phyloP scores from a whole-genome alignment of 805 yeast species.

The Metschnikowia anglica region DNA sequence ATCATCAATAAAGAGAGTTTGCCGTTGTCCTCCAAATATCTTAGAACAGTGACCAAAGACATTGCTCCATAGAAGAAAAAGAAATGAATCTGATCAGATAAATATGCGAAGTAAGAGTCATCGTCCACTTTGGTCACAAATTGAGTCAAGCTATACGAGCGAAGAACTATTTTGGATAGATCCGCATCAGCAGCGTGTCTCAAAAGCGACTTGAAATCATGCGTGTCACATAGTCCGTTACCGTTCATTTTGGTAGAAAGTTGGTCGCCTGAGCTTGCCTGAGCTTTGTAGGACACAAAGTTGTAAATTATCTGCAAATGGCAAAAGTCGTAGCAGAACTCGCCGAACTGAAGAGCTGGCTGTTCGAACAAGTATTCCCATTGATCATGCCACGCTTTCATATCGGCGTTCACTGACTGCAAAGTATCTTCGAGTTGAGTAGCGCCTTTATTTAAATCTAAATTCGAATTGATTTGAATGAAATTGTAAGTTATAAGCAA shows the following conservation, averaged over 20 bases:
- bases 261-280: background rate
- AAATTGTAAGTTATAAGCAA: constrained; percentile 58
- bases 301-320: constrained; percentile 50
- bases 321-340: constrained; percentile 65
- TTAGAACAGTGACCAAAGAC: constrained; percentile 32
- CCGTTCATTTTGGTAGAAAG: background rate
- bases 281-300: constrained; percentile 25
- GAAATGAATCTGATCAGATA: constrained; percentile 70
- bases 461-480: constrained; percentile 41
- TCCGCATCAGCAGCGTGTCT: constrained; percentile 27
- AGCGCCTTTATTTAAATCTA: constrained; percentile 7
- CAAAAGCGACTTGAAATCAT: constrained; percentile 26
- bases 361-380: constrained; percentile 71
- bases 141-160: constrained; percentile 43
- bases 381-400: constrained; percentile 61
- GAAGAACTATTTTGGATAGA: constrained; percentile 38
- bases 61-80: constrained; percentile 45
- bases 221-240: constrained; percentile 17
- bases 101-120: constrained; percentile 61
- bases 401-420: constrained; percentile 43
- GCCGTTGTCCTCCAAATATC: constrained; percentile 11
- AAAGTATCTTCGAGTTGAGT: constrained; percentile 27
- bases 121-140: constrained; percentile 42
- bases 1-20: constrained; percentile 11
- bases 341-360: constrained; percentile 72